A percentile compares a stretch with the other conserved stretches of the same genome.
phyloP scores from a whole-genome alignment of 2,329 filamentous ascomycete genomes.

The Colletotrichum sp. region DNA sequence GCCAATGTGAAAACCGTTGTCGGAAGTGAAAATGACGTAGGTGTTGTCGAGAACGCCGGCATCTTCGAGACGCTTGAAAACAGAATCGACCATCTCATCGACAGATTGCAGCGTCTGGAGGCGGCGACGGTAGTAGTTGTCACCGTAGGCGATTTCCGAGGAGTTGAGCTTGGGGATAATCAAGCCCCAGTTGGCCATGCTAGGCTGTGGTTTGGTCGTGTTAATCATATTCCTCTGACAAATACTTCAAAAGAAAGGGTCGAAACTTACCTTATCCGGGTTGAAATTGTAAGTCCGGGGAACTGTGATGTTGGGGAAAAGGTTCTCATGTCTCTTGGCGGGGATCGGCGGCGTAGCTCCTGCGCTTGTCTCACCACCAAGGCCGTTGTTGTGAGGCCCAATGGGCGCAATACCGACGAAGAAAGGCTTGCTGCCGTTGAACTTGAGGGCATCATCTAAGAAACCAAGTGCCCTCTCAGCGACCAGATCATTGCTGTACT shows the following conservation, averaged over 20 bases:
- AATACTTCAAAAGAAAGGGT: too few relatives aligned
- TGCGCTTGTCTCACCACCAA: slow-evolving; percentile 7
- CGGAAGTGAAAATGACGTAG: slow-evolving; percentile 64
- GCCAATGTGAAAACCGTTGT: slow-evolving; percentile 67
- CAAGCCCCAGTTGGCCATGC: slow-evolving; percentile 52
- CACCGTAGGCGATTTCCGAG: slow-evolving; percentile 49
- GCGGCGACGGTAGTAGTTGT: slow-evolving; percentile 56
- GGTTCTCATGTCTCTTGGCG: slow-evolving; percentile 63
- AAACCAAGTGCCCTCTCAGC: slow-evolving; percentile 64
- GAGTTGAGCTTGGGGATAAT: slow-evolving; percentile 44
- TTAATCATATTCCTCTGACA: too few relatives aligned
- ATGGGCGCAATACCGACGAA: slow-evolving; percentile 71
- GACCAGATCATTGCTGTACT: slow-evolving; percentile 60
- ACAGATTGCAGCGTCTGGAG: slow-evolving; percentile 58
- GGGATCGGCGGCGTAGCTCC: slow-evolving; percentile 53
- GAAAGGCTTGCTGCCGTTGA: slow-evolving; percentile 60
- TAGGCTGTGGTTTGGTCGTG: slow-evolving; percentile 24
- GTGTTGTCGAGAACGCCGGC: slow-evolving; percentile 67
- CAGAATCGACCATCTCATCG: slow-evolving; percentile 57
- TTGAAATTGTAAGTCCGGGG: slow-evolving; percentile 72
- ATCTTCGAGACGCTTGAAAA: slow-evolving; percentile 46
- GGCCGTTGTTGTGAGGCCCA: slow-evolving; percentile 66
- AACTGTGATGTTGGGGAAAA: slow-evolving; percentile 65
- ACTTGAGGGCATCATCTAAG: slow-evolving; percentile 61
- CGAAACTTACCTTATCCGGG: slow-evolving; percentile 48